Evolutionary conservation across 2,329 filamentous ascomycete genomes (phyloP).

Genomic region (Colletotrichum nymphaeae): DNA sequence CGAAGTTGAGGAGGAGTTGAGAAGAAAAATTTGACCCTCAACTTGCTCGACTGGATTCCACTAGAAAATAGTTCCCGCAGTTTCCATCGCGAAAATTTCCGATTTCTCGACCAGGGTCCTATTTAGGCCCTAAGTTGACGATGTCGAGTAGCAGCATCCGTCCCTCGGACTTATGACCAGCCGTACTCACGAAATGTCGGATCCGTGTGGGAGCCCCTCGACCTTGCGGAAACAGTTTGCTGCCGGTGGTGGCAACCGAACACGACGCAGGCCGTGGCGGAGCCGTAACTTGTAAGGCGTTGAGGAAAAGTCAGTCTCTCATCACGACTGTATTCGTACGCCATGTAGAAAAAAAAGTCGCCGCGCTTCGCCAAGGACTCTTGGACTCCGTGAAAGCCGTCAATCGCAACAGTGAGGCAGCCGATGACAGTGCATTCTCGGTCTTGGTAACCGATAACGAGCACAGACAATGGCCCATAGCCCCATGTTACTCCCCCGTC

Average conservation of each 20-base stretch:
- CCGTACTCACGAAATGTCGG: background rate
- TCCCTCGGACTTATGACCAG: background rate
- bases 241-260: background rate
- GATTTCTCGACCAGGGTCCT: background rate
- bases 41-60: background rate
- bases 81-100: constrained; percentile 27
- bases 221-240: constrained; percentile 17
- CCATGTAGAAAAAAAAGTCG: background rate
- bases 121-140: background rate
- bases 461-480: background rate
- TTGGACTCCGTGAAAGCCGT: constrained; percentile 5
- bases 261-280: constrained; percentile 13
- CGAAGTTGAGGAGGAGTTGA: background rate
- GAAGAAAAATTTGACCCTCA: background rate
- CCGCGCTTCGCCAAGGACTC: constrained; percentile 6
- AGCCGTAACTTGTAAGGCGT: background rate
- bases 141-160: background rate
- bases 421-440: background rate
- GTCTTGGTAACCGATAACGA: background rate
- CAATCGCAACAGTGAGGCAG: constrained; percentile 1
- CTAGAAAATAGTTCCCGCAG: background rate
- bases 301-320: background rate
- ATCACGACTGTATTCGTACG: background rate
- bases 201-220: background rate
- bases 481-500: background rate